Percentiles rank a stretch among this genome's conserved stretches.
These are phyloP conservation scores for Nannizzia gypsea DNA, from an alignment of 2,329 filamentous ascomycete species.

Conservation along the genomic window DNA sequence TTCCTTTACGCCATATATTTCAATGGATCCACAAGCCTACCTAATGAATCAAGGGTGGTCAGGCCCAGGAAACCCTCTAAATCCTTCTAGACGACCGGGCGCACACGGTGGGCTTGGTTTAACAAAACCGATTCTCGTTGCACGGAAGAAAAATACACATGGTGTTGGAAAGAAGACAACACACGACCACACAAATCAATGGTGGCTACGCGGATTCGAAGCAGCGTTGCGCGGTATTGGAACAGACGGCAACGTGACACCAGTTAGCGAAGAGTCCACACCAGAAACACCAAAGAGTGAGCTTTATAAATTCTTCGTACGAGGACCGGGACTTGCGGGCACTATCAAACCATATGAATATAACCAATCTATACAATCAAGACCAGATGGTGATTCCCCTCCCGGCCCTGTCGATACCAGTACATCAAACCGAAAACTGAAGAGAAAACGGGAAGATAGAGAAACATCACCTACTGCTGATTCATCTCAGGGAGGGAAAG, in stretches of 20 bases:
- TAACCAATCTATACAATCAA: background rate
- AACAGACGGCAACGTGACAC: slow-evolving; percentile 48
- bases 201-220: slow-evolving; percentile 95
- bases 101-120: slow-evolving; percentile 60
- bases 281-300: slow-evolving; percentile 36
- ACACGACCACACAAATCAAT: slow-evolving; percentile 60
- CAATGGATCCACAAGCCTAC: slow-evolving; percentile 68
- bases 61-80: slow-evolving; percentile 76
- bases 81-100: slow-evolving; percentile 44
- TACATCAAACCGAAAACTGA: slow-evolving; percentile 19
- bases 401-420: slow-evolving; percentile 12
- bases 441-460: slow-evolving; percentile 20
- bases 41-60: slow-evolving; percentile 82
- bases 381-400: background rate
- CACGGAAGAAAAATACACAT: slow-evolving; percentile 67
- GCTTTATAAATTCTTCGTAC: slow-evolving; percentile 76
- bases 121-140: slow-evolving; percentile 68
- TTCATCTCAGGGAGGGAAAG: slow-evolving; percentile 12
- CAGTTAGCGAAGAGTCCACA: slow-evolving; percentile 44
- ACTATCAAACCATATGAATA: slow-evolving; percentile 35
- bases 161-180: slow-evolving; percentile 69
- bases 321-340: slow-evolving; percentile 63
- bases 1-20: background rate
- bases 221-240: slow-evolving; percentile 69
- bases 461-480: background rate